phyloP scores from a whole-genome alignment of 108 stramenopile species.

The Fragilariopsis cylindrus region DNA sequence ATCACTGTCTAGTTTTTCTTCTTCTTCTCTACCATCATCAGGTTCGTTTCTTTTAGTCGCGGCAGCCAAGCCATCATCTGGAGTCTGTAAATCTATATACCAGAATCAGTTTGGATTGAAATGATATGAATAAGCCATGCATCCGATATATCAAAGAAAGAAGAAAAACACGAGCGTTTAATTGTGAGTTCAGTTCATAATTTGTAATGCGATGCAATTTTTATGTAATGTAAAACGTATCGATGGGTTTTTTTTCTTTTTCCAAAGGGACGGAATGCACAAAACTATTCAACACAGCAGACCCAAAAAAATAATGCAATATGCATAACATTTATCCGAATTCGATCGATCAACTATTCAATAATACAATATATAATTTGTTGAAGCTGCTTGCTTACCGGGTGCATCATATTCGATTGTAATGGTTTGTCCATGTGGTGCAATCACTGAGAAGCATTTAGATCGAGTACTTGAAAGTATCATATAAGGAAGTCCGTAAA shows the following conservation, averaged over 20 bases:
- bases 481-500: conserved; percentile 26
- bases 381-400: conserved; percentile 16
- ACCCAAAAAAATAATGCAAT: neutral
- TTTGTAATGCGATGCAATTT: neutral
- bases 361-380: neutral
- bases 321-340: neutral
- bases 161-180: neutral
- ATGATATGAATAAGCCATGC: no score
- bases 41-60: neutral
- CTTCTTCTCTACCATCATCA: conserved; percentile 17
- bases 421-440: conserved; percentile 28
- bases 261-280: neutral
- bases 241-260: neutral
- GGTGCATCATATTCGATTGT: conserved; percentile 33
- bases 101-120: no score
- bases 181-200: neutral
- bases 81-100: conserved; percentile 17
- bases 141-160: neutral
- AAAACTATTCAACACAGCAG: neutral
- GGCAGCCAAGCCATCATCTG: neutral
- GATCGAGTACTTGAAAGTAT: conserved; percentile 32
- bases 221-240: neutral
- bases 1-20: neutral
- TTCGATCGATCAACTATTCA: neutral
- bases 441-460: conserved; percentile 36